Evolutionary conservation across 495 filamentous ascomycete species (phyloP).

Genomic region (Penicillium diatomitis): DNA sequence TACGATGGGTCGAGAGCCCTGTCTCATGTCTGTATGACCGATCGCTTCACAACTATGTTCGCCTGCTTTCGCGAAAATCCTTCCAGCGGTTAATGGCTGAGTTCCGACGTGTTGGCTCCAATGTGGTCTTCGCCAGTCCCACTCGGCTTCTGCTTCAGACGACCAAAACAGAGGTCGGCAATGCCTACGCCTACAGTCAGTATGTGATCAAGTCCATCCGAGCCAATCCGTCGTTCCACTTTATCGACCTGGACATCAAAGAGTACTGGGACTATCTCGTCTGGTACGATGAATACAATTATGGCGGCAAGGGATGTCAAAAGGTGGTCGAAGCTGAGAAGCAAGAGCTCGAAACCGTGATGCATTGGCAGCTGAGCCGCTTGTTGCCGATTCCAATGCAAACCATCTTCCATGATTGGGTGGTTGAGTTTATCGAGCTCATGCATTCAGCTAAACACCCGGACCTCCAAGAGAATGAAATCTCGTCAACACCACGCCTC

Average conservation of each 20-base stretch:
- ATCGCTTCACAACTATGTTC: constrained; percentile 94
- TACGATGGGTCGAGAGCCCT: constrained; percentile 91
- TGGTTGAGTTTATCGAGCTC: constrained; percentile 88
- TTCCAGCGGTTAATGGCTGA: constrained; percentile 96
- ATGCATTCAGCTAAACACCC: constrained; percentile 82
- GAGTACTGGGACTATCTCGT: constrained; percentile 99
- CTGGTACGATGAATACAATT: constrained; percentile 99
- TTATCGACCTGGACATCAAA: constrained; percentile 94
- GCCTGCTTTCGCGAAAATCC: constrained; percentile 95
- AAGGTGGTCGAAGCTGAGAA: constrained; percentile 76
- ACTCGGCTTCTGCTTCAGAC: constrained; percentile 90
- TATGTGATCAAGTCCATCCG: constrained; percentile 97
- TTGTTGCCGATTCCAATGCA: constrained; percentile 79
- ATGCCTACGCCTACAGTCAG: constrained; percentile 91
- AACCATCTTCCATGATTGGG: constrained; percentile 80
- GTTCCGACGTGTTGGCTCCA: constrained; percentile 89
- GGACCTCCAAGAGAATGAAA: constrained; percentile 29
- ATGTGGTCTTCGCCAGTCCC: constrained; percentile 82
- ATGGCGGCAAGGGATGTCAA: constrained; percentile 84
- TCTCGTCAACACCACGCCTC: constrained; percentile 55
- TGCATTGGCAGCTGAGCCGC: constrained; percentile 94
- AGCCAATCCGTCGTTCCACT: constrained; percentile 89
- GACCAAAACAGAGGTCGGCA: constrained; percentile 92
- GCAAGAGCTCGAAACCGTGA: constrained; percentile 83
- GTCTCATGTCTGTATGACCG: constrained; percentile 92